These are phyloP conservation scores for Raffaelea ambrosiae DNA, from an alignment of 2,329 filamentous ascomycete genomes.

Conservation along the genomic window DNA sequence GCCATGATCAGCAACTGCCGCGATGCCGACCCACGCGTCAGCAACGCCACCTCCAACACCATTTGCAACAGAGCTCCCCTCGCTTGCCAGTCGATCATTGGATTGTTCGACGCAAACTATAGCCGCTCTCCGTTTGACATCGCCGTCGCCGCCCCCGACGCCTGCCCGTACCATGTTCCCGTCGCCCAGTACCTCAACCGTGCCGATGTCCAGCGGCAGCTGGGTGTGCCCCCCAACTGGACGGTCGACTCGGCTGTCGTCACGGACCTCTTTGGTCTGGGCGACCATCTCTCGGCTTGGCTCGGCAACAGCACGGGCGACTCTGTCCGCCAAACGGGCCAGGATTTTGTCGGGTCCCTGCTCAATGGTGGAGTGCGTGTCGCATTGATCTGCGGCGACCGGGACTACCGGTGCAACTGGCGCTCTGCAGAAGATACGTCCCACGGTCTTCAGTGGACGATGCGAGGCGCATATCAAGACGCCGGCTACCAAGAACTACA, in stretches of 20 bases:
- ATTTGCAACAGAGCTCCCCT: constrained; percentile 6
- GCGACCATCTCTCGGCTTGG: not conserved
- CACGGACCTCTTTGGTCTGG: not conserved
- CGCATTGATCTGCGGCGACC: constrained; percentile 46
- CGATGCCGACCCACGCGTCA: no score
- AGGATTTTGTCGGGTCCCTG: constrained; percentile 38
- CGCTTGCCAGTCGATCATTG: not conserved
- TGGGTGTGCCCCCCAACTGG: constrained; percentile 53
- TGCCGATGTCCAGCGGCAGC: constrained; percentile 40
- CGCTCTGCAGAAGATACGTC: constrained; percentile 40
- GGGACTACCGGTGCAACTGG: constrained; percentile 48
- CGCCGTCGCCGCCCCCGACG: constrained; percentile 1
- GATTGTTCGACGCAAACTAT: not conserved
- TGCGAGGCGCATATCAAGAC: constrained; percentile 38
- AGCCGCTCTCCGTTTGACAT: constrained; percentile 3
- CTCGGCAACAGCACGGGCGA: constrained; percentile 21
- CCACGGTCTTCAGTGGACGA: constrained; percentile 46
- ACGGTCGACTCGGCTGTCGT: constrained; percentile 22
- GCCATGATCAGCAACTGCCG: constrained; percentile 6
- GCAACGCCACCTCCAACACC: constrained; percentile 9
- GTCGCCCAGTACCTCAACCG: constrained; percentile 32
- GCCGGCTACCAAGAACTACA: constrained; percentile 59
- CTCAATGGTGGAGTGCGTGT: constrained; percentile 48
- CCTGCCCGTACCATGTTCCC: not conserved
- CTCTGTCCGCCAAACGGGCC: constrained; percentile 19